Evolutionary conservation across 2,329 filamentous ascomycete genomes (phyloP).

Genomic region (Ophiosphaerella korrae): DNA sequence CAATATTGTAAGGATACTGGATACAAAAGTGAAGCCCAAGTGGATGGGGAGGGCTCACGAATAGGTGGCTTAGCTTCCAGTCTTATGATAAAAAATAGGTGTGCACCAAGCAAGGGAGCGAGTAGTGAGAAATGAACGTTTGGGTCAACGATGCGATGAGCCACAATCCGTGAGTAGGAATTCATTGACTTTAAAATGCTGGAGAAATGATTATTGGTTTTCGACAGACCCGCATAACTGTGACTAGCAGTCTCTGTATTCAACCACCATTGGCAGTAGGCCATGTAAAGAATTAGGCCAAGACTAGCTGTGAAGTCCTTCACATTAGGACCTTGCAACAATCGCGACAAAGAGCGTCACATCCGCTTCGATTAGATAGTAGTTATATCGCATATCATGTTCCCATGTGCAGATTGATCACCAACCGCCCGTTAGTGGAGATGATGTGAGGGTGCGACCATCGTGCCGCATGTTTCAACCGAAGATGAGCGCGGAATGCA

Average conservation of each 20-base stretch:
- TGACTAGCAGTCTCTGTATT: too few species aligned
- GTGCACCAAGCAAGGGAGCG: conserved; percentile 1
- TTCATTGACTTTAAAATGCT: too few species aligned
- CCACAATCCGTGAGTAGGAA: too few species aligned
- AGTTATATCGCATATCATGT: too few species aligned
- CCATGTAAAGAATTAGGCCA: too few species aligned
- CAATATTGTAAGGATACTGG: not conserved
- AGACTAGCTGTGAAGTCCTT: too few species aligned
- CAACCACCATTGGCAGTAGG: too few species aligned
- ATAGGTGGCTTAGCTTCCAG: not conserved
- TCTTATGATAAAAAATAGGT: not conserved
- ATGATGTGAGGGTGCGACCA: not conserved
- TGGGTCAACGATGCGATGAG: not conserved
- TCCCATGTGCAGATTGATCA: not conserved
- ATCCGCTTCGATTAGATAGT: too few species aligned
- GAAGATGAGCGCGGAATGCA: not conserved
- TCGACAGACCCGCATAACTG: too few species aligned
- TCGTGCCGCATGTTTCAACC: not conserved
- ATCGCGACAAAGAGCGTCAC: too few species aligned
- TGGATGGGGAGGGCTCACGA: not conserved
- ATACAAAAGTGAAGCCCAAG: not conserved
- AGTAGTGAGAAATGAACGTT: not conserved
- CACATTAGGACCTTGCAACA: too few species aligned
- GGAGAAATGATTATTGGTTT: too few species aligned
- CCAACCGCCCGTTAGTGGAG: conserved; percentile 3